Conservation (phyloP, 2,329 filamentous ascomycete genomes). For the Fonsecaea monophora region DNA sequence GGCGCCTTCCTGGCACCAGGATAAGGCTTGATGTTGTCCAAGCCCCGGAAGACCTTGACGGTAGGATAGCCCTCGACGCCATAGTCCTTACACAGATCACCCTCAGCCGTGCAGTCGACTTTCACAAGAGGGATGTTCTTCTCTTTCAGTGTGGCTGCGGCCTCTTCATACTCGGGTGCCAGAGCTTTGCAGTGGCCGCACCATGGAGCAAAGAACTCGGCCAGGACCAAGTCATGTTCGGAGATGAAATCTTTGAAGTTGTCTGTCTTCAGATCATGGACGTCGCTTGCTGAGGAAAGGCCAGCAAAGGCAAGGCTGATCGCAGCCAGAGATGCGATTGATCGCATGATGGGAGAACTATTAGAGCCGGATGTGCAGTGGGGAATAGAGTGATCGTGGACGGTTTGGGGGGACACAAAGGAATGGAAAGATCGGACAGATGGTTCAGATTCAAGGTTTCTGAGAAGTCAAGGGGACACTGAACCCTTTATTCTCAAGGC, state of each 20-base stretch:
- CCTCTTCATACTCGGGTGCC: slow-evolving; percentile 62
- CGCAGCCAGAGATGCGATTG: slow-evolving; percentile 43
- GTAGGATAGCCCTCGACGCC: slow-evolving; percentile 98
- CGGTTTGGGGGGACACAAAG: not conserved
- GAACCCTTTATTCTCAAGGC: slow-evolving; percentile 8
- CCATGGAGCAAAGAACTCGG: slow-evolving; percentile 98
- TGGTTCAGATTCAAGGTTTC: not conserved
- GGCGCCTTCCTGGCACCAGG: slow-evolving; percentile 86
- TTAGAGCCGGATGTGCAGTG: not conserved
- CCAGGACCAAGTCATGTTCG: slow-evolving; percentile 85
- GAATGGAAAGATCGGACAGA: slow-evolving; percentile 11
- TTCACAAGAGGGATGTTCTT: slow-evolving; percentile 58
- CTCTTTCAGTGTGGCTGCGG: slow-evolving; percentile 56
- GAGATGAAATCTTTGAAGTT: slow-evolving; percentile 87
- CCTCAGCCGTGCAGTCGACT: slow-evolving; percentile 89
- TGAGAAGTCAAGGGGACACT: slow-evolving; percentile 7
- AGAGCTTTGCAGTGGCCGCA: slow-evolving; percentile 99
- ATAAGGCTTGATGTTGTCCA: slow-evolving; percentile 81
- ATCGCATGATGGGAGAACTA: slow-evolving; percentile 33
- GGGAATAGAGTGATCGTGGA: slow-evolving; percentile 8
- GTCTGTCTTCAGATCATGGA: slow-evolving; percentile 81
- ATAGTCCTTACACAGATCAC: slow-evolving; percentile 85
- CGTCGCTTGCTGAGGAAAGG: slow-evolving; percentile 69
- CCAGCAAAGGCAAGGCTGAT: slow-evolving; percentile 49
- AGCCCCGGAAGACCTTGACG: slow-evolving; percentile 96